These are phyloP conservation scores for Bretschneidera sinensis DNA, from an alignment of 345 rosid genomes.

Conservation along the genomic window DNA sequence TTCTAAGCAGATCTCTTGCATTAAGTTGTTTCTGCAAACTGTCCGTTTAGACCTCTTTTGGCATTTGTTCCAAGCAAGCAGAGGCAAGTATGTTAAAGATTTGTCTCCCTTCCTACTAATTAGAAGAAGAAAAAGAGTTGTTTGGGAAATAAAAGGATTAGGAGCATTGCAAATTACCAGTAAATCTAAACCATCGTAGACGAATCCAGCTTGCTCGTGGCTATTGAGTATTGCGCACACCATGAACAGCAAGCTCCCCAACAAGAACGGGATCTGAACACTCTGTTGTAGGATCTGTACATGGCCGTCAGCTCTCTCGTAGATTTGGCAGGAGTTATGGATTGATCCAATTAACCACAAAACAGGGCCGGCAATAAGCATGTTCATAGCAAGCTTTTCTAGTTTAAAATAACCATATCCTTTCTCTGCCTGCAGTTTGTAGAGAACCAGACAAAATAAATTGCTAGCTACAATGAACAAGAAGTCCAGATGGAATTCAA, in stretches of 20 bases:
- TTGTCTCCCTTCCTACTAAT: no score
- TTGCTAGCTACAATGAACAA: no score
- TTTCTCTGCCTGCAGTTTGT: slow-evolving; percentile 46
- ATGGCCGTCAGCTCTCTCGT: slow-evolving; percentile 80
- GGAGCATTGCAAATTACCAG: slow-evolving; percentile 32
- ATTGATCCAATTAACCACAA: slow-evolving; percentile 79
- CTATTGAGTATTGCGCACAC: slow-evolving; percentile 59
- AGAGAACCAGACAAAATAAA: no score
- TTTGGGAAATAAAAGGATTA: no score
- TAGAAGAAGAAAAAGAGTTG: no score
- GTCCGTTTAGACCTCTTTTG: no score
- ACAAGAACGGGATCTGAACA: slow-evolving; percentile 67
- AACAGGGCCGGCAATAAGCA: slow-evolving; percentile 68
- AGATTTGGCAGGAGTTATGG: slow-evolving; percentile 84
- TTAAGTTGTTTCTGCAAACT: no score
- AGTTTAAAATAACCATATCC: slow-evolving; percentile 34
- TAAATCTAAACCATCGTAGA: slow-evolving; percentile 41
- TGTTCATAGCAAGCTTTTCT: slow-evolving; percentile 54
- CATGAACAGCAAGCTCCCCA: slow-evolving; percentile 54
- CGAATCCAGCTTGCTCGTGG: slow-evolving; percentile 36
- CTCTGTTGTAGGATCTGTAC: slow-evolving; percentile 70
- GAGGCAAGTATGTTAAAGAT: no score
- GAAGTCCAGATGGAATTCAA: no score
- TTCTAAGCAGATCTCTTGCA: no score
- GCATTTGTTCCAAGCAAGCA: no score